A percentile compares a stretch with the other conserved stretches of the same genome.
These are phyloP conservation scores for Xanthoceras sorbifolium DNA, from an alignment of 345 rosid genomes.

Conservation along the genomic window DNA sequence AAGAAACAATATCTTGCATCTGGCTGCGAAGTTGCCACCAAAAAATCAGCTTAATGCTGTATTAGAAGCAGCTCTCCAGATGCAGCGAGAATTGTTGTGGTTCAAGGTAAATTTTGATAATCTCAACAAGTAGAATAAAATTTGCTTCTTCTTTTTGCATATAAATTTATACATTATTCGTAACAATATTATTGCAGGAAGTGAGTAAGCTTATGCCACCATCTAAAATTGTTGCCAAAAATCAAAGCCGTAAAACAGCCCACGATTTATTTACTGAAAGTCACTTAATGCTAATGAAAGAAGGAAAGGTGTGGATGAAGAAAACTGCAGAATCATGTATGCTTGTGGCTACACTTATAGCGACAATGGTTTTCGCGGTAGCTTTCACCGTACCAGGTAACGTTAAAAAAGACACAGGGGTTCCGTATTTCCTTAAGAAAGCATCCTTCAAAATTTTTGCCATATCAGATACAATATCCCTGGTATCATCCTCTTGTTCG, in stretches of 20 bases:
- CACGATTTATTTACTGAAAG: background rate
- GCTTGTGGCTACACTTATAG: constrained; percentile 1
- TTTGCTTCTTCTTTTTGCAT: too few species aligned
- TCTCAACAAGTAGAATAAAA: too few species aligned
- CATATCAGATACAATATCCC: background rate
- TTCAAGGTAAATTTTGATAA: too few species aligned
- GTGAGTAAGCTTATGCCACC: constrained; percentile 6
- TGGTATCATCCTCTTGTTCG: background rate
- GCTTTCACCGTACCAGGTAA: background rate
- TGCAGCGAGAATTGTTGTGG: too few species aligned
- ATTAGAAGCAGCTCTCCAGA: too few species aligned
- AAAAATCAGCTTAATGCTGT: too few species aligned
- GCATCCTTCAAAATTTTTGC: background rate
- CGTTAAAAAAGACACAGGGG: background rate
- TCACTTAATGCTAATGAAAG: background rate
- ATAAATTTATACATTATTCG: too few species aligned
- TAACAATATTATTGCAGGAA: background rate
- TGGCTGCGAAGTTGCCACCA: too few species aligned
- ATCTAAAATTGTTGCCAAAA: background rate
- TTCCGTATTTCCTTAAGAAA: background rate
- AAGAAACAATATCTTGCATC: constrained; percentile 17
- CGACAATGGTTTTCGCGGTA: background rate
- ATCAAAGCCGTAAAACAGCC: background rate
- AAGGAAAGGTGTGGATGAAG: constrained; percentile 18
- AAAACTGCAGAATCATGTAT: too few species aligned